Evolutionary conservation across 202 grass and related monocot species (phyloP).

Genomic region (Hordeum pubiflorum): DNA sequence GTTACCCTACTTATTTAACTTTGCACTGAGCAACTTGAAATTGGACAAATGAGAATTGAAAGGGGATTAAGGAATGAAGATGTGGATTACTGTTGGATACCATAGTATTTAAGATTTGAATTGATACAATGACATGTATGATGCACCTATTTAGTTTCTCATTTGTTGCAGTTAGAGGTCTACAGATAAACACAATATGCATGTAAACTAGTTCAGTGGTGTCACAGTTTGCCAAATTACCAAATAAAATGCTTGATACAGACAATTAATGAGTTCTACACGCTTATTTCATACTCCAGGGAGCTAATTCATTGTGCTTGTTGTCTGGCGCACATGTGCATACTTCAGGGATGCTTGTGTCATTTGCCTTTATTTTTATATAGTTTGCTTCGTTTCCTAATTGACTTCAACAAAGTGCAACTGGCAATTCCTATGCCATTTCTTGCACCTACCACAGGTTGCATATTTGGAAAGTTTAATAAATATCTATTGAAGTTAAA

Average conservation of each 20-base stretch:
- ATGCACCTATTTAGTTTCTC: background rate
- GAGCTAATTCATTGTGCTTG: background rate
- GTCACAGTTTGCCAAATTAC: background rate
- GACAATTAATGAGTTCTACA: background rate
- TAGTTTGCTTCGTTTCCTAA: background rate
- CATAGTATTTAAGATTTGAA: background rate
- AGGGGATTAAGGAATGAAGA: background rate
- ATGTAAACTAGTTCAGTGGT: background rate
- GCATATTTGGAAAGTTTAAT: background rate
- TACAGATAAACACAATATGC: background rate
- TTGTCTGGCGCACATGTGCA: background rate
- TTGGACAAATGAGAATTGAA: background rate
- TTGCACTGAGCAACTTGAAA: background rate
- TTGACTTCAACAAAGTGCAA: background rate
- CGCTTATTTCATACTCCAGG: background rate
- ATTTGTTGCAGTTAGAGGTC: background rate
- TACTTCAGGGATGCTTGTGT: background rate
- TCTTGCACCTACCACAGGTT: background rate
- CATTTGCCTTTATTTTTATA: background rate
- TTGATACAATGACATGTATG: background rate
- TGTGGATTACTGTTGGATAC: background rate
- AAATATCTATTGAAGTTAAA: background rate
- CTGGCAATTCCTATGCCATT: background rate
- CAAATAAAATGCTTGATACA: background rate
- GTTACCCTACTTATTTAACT: background rate